Percentiles rank a stretch among this genome's conserved stretches.
These are phyloP conservation scores for Pseudocercospora musae DNA, from an alignment of 2,329 filamentous ascomycete species.

Conservation along the genomic window DNA sequence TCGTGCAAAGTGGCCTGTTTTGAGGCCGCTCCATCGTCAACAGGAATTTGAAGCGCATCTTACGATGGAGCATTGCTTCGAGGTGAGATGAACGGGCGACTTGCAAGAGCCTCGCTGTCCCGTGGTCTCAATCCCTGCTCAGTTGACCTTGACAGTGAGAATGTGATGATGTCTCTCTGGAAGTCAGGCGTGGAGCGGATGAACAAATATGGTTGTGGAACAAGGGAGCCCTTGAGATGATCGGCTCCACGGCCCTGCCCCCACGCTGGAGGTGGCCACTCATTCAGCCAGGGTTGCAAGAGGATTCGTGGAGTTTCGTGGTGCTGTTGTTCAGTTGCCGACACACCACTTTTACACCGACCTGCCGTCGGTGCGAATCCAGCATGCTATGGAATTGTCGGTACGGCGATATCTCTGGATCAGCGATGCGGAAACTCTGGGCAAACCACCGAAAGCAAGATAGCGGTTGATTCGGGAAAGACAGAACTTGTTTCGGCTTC, in stretches of 20 bases:
- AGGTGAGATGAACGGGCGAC: background rate
- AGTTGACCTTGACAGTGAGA: background rate
- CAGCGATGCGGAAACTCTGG: background rate
- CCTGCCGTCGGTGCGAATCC: background rate
- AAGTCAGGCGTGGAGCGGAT: background rate
- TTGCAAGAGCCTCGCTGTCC: background rate
- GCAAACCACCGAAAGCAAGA: background rate
- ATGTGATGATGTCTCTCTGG: background rate
- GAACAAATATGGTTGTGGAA: background rate
- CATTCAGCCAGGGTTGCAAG: background rate
- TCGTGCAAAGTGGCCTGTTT: background rate
- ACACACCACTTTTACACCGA: background rate
- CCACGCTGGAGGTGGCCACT: background rate
- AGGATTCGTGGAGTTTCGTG: background rate
- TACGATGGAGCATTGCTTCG: background rate
- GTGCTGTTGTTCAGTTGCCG: background rate
- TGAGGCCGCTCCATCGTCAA: background rate
- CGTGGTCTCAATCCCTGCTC: background rate
- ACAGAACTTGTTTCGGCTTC: background rate
- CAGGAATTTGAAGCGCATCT: background rate
- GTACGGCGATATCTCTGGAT: background rate
- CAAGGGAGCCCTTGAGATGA: background rate
- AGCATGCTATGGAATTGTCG: background rate
- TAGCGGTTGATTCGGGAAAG: slow-evolving; percentile 1
- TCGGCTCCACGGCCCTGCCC: background rate